A percentile compares a stretch with the other conserved stretches of the same genome.
Conservation (phyloP, 169 alveolate genomes). For the Plasmodium falciparum region DNA sequence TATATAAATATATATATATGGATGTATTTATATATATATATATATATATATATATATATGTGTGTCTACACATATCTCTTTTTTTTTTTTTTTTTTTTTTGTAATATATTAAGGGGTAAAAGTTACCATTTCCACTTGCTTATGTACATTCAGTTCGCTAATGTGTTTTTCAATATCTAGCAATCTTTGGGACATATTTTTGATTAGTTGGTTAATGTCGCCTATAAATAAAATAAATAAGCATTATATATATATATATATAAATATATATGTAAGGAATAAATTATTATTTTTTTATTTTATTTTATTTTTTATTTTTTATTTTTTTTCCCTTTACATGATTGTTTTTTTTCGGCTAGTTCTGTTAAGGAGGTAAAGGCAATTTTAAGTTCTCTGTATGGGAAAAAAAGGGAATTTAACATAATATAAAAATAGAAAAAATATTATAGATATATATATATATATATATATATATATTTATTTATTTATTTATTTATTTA, state of each 20-base stretch:
- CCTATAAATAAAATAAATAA: slow-evolving; percentile 5
- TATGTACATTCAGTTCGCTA: slow-evolving; percentile 65
- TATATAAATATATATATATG: no score
- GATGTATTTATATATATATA: background rate
- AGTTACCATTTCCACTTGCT: slow-evolving; percentile 68
- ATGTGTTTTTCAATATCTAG: slow-evolving; percentile 63
- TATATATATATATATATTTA: no score
- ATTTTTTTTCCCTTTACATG: slow-evolving; percentile 16
- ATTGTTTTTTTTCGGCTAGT: slow-evolving; percentile 53
- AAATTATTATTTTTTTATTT: background rate
- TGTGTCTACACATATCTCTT: background rate
- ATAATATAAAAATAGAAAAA: background rate
- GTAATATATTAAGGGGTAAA: no score
- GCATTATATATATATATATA: background rate
- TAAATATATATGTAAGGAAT: no score
- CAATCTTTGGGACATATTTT: slow-evolving; percentile 45
- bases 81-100: background rate
- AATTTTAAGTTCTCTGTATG: slow-evolving; percentile 44
- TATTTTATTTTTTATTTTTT: no score
- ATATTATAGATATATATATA: background rate
- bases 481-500: background rate
- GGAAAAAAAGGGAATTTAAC: background rate
- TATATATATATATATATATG: no score
- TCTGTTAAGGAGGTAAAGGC: slow-evolving; percentile 70
- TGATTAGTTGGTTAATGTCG: slow-evolving; percentile 64